Conservation (phyloP, 139 green algal species). For the Chlorella sp. region DNA sequence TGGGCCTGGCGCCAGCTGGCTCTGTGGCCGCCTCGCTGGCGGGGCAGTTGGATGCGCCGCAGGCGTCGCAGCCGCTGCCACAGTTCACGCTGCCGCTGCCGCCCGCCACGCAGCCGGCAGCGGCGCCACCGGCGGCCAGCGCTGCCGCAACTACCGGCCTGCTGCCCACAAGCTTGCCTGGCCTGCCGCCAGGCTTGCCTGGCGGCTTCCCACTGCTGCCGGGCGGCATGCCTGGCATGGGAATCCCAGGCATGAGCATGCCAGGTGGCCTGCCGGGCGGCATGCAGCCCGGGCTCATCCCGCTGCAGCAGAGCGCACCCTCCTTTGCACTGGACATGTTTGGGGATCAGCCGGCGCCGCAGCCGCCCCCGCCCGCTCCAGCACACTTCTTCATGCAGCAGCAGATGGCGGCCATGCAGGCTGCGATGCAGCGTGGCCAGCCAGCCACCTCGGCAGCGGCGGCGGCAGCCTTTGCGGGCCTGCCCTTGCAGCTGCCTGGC, state of each 20-base stretch:
- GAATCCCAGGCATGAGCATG: too few relatives aligned
- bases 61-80: background rate
- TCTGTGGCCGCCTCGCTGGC: background rate
- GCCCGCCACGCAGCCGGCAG: background rate
- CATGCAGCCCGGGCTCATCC: too few relatives aligned
- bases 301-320: background rate
- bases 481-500: background rate
- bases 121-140: background rate
- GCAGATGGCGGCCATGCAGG: background rate
- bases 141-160: too few relatives aligned
- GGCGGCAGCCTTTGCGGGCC: background rate
- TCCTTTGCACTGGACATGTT: slow-evolving; percentile 29
- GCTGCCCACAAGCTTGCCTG: too few relatives aligned
- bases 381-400: background rate
- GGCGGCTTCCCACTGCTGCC: too few relatives aligned
- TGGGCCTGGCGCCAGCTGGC: background rate
- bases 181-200: too few relatives aligned
- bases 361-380: background rate
- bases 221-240: too few relatives aligned
- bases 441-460: background rate
- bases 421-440: background rate
- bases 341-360: background rate
- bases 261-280: too few relatives aligned
- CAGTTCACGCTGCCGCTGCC: background rate
- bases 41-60: background rate